phyloP scores from a whole-genome alignment of 495 filamentous ascomycete species.

The Neurospora sp. region DNA sequence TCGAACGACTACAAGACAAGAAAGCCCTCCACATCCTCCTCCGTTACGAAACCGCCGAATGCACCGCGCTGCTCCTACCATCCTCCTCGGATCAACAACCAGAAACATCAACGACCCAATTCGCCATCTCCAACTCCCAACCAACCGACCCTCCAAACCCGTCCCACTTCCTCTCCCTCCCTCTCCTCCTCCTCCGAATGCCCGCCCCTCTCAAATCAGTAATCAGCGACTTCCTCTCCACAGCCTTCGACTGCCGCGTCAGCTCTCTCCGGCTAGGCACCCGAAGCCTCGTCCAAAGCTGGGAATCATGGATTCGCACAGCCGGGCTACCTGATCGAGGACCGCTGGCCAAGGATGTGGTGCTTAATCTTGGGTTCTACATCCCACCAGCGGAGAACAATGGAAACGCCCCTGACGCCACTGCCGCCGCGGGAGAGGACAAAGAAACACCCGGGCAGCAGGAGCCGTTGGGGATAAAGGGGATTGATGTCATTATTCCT shows the following conservation, averaged over 20 bases:
- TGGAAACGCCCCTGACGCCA: background rate
- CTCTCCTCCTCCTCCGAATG: constrained; percentile 37
- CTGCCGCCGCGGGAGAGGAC: background rate
- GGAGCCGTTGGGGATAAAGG: constrained; percentile 23
- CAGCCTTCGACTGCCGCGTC: constrained; percentile 38
- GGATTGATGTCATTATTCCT: constrained; percentile 34
- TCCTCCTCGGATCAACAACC: too few species aligned
- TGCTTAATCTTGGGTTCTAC: constrained; percentile 33
- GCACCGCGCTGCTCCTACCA: constrained; percentile 33
- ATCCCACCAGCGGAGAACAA: constrained; percentile 12
- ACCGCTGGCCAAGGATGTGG: constrained; percentile 25
- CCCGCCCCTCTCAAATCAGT: constrained; percentile 30
- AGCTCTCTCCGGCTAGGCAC: constrained; percentile 32
- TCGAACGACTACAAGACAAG: background rate
- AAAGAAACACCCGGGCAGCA: background rate
- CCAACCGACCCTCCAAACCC: background rate
- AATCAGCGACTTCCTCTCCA: constrained; percentile 34
- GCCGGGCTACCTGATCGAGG: accelerated
- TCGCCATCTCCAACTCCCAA: background rate
- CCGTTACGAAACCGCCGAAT: constrained; percentile 30
- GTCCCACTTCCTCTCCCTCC: constrained; percentile 24
- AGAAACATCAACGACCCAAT: background rate
- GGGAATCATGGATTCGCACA: constrained; percentile 28
- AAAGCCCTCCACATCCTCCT: constrained; percentile 25
- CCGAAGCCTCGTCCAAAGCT: constrained; percentile 25